Evolutionary conservation across 2,329 filamentous ascomycete species (phyloP), one percentile per base, ranked within the genome.

Genomic region (Botrytis cinerea): DNA sequence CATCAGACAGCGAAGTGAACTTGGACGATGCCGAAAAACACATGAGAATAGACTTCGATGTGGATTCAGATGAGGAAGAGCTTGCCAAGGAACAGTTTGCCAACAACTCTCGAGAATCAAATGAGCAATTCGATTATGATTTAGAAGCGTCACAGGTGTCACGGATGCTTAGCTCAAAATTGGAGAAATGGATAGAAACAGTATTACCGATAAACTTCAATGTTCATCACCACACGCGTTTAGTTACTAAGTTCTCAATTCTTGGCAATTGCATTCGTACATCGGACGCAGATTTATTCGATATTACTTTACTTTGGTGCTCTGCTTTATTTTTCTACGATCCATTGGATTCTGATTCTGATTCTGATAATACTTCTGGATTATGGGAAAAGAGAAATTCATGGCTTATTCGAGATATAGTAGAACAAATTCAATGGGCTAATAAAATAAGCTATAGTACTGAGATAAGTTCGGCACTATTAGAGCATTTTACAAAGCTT

Each of bases 51-150:
- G 28, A 51, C 28, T 38, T 45, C 28, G 35, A 32, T 25, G 28
- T 67, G 28, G 46, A 67, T 51, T 67, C 46, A 22, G 64, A 67
- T 67, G 64, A 67, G 64, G 46, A 48, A 48, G 9, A 48, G 46
- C 22, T 48, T 5, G 46, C 22, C 25, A 51, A 25, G 25, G 38
- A 64, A 64, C 40, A 38, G 7, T 10, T 16, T 67, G 38, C 38
- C 38, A 38, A 38, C 20, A 54, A 40, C 40, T 46, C 46, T 67
- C 64, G 46, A 67, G n/a, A 54, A 67, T 20, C 46, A 64, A 64
- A 43, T 64, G 43, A 48, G n/a, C 62, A 64, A 64, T 18, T 67
- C 38, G 48, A 35, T 67, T 32, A 40, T 51, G 16, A 48, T 40
- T 14, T 20, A 48, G 22, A 28, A 25, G 28, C 18, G n/a, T 64